These are phyloP conservation scores for Diaporthe citrichinensis DNA, from an alignment of 2,329 filamentous ascomycete genomes.

Conservation along the genomic window DNA sequence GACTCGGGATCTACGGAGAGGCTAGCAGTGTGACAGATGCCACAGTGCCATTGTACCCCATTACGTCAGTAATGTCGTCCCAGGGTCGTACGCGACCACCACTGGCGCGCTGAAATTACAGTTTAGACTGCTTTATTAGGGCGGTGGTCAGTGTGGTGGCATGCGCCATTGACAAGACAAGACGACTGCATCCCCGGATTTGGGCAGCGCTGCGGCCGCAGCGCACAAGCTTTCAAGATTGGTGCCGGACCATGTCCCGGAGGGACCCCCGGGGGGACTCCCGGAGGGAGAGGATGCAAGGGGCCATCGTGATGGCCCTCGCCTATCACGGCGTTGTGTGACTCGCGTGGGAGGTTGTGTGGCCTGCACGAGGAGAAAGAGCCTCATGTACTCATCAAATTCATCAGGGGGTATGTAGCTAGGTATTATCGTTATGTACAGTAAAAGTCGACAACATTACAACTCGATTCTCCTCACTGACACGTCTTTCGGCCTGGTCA, in stretches of 20 bases:
- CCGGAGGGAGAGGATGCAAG: not conserved
- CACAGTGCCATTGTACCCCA: not conserved
- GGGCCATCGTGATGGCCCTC: not conserved
- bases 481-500: conserved; percentile 5
- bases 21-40: conserved; percentile 22
- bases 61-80: conserved; percentile 15
- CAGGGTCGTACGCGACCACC: not conserved
- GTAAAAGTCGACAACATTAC: not conserved
- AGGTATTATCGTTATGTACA: conserved; percentile 11
- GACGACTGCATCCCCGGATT: not conserved
- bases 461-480: not conserved
- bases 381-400: conserved; percentile 11
- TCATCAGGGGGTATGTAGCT: conserved; percentile 14
- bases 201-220: conserved; percentile 4
- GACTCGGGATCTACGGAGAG: conserved; percentile 12
- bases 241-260: not conserved
- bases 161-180: conserved; percentile 25
- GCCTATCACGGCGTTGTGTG: conserved; percentile 2
- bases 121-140: conserved; percentile 15
- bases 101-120: not conserved
- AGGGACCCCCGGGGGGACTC: too few relatives aligned
- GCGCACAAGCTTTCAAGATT: not conserved
- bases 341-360: not conserved
- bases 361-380: conserved; percentile 9
- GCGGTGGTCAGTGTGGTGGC: conserved; percentile 7